Evolutionary conservation across 768 basidiomycete species (phyloP), one percentile per base, ranked within the genome.

Genomic region (Pisolithus microcarpus): DNA sequence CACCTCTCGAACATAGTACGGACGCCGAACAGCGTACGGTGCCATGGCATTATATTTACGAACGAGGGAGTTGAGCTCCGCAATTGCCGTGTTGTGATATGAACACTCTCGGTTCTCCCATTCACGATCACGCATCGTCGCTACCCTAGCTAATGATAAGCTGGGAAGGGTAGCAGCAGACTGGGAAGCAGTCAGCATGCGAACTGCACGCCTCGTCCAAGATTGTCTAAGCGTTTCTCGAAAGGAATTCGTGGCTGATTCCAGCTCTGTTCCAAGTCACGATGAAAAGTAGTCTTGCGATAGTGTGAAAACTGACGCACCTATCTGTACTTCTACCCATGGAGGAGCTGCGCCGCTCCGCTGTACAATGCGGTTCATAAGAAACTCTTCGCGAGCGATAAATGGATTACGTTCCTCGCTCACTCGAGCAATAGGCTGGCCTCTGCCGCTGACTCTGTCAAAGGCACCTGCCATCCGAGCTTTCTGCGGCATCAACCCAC

Each of bases 341-440:
- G 87, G 85, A 28, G 90, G 91, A 4, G 81, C 78, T 6, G 85
- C 86, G n/a, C 86, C 88, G 56, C 90, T 85, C 46, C 81, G 74
- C 60, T 88, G 83, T 7, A 92, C 77, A 52, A 91, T 89, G 11
- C 90, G 80, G 57, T 91, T 93, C 84, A 92, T 82, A 44, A 92
- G 70, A 58, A 84, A 87, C 61, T 91, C 89, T 57, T 87, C 86
- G 7, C 85, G 74, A 7, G 77, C 77, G 52, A 93, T 84, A 65
- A 79, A 82, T 10, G 78, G 81, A 58, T 83, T 82, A n/a, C 66
- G 62, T 53, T 80, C 78, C 23, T 78, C 77, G 1, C 58, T 64
- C 45, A 70, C 63, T 37, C 64, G 59, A 1, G 61, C 56, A 5
- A 84, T 65, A 1, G 80, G 81, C 60, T 75, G 71, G 1, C 80